Evolutionary conservation across 345 rosid species (phyloP).

Genomic region (Kernera saxatilis): DNA sequence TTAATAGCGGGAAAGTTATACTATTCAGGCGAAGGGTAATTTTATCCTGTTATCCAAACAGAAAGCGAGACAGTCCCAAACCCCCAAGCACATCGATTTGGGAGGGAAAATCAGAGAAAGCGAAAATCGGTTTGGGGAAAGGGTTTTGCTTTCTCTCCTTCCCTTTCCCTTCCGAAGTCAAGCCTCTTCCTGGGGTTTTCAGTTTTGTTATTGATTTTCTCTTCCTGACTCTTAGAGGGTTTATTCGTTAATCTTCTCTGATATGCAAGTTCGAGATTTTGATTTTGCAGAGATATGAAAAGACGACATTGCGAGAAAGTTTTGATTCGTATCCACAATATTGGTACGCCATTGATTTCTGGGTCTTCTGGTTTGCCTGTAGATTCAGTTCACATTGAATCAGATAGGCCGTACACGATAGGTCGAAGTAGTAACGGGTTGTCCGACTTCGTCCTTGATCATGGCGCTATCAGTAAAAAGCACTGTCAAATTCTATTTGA

Average conservation of each 20-base stretch:
- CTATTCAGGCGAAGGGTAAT: neutral
- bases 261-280: no score
- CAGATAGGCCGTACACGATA: constrained; percentile 51
- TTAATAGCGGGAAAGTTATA: constrained; percentile 6
- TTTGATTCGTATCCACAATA: constrained; percentile 33
- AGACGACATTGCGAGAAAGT: constrained; percentile 38
- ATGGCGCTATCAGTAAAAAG: constrained; percentile 51
- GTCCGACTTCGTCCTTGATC: constrained; percentile 46
- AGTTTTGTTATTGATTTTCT: neutral
- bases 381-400: constrained; percentile 36
- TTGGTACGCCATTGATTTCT: constrained; percentile 52
- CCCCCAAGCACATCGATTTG: constrained; percentile 10
- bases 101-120: constrained; percentile 33
- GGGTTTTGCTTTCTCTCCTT: constrained; percentile 15
- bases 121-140: neutral
- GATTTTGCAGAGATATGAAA: no score
- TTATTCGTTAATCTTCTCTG: neutral
- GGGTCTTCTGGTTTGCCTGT: constrained; percentile 37
- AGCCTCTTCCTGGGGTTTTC: no score
- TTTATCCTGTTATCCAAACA: constrained; percentile 1
- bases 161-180: no score
- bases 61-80: neutral
- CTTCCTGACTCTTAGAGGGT: neutral
- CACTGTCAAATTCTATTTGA: constrained; percentile 76
- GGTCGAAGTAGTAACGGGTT: constrained; percentile 41